These are phyloP conservation scores for Rubroboletus pulcherrimus DNA, from an alignment of 768 basidiomycete species.

Conservation along the genomic window DNA sequence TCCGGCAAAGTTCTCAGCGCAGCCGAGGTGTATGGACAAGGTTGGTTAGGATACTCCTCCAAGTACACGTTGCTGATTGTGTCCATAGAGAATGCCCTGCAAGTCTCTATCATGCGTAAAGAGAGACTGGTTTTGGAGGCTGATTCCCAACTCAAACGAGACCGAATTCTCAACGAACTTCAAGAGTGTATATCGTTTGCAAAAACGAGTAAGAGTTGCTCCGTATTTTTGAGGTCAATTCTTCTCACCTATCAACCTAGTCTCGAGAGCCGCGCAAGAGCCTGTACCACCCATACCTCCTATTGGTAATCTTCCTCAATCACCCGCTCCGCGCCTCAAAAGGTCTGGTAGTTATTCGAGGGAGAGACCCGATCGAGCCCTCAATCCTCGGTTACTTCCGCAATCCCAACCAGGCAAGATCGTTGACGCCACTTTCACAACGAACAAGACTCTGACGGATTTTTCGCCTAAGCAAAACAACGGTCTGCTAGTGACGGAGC, in stretches of 20 bases:
- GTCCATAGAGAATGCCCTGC: conserved; percentile 61
- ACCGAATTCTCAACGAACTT: conserved; percentile 66
- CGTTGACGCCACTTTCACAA: neutral
- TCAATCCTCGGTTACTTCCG: conserved; percentile 13
- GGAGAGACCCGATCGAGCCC: conserved; percentile 22
- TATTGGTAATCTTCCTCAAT: conserved; percentile 34
- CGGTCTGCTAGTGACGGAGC: conserved; percentile 1
- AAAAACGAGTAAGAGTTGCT: conserved; percentile 50
- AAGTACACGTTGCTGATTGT: conserved; percentile 11
- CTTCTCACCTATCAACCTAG: conserved; percentile 30
- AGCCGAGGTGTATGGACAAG: conserved; percentile 54
- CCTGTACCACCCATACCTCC: conserved; percentile 67
- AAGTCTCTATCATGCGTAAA: conserved; percentile 83
- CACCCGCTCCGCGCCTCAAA: conserved; percentile 7
- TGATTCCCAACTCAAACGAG: conserved; percentile 53
- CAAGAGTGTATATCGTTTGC: conserved; percentile 85
- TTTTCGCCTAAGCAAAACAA: conserved; percentile 5
- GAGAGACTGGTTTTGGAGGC: conserved; percentile 72
- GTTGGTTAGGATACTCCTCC: conserved; percentile 35
- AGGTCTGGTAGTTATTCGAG: neutral
- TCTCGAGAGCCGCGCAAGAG: conserved; percentile 56
- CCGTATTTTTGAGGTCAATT: neutral
- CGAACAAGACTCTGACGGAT: neutral
- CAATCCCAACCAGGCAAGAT: conserved; percentile 1
- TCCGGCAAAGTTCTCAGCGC: conserved; percentile 90